Evolutionary conservation across 2,329 filamentous ascomycete species (phyloP).

Genomic region (Fusarium sp.): DNA sequence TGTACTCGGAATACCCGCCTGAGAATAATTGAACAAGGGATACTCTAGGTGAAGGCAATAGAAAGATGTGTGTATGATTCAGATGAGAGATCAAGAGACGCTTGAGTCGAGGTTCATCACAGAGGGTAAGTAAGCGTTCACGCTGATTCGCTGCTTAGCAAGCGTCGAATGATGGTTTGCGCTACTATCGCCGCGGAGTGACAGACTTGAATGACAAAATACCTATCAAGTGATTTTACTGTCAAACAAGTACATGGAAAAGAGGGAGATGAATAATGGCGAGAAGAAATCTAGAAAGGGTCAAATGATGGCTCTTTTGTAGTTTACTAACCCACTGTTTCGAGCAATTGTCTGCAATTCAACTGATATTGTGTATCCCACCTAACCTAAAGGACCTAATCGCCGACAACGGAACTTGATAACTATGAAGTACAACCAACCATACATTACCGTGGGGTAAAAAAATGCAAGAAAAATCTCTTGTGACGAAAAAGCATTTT

Average conservation of each 20-base stretch:
- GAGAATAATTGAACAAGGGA: neutral
- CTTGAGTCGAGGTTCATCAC: neutral
- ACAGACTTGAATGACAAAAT: neutral
- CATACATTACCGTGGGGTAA: neutral
- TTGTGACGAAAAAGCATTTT: neutral
- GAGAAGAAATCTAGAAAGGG: neutral
- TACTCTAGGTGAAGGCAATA: neutral
- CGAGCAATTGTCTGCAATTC: neutral
- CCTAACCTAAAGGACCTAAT: neutral
- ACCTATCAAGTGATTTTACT: neutral
- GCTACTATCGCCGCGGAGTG: conserved; percentile 14
- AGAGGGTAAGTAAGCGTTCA: conserved; percentile 36
- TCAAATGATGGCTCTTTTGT: too few relatives aligned
- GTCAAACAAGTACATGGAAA: neutral
- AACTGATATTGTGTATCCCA: neutral
- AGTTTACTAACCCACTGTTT: neutral
- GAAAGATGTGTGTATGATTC: neutral
- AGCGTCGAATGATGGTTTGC: conserved; percentile 8
- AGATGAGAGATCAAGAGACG: neutral
- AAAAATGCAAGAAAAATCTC: neutral
- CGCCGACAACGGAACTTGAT: neutral
- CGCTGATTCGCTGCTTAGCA: conserved; percentile 38
- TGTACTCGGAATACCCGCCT: neutral
- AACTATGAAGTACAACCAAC: neutral
- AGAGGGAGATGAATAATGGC: neutral